Evolutionary conservation across 495 filamentous ascomycete genomes (phyloP).

Genomic region (Podospora bellae-mahoneyi): DNA sequence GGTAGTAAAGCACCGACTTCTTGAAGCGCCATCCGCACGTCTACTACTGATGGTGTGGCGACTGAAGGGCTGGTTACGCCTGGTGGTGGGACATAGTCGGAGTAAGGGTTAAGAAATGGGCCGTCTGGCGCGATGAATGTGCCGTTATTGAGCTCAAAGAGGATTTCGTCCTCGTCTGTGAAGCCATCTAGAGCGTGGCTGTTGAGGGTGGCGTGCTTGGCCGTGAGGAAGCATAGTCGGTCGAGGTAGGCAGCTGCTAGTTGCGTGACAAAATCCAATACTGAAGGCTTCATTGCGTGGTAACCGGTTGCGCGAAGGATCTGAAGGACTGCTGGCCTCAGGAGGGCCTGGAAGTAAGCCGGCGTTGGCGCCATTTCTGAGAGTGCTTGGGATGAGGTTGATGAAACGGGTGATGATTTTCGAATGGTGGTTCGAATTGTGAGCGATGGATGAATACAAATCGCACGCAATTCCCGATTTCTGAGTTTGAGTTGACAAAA

Average conservation of each 20-base stretch:
- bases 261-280: conserved; percentile 74
- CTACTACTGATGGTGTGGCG: conserved; percentile 55
- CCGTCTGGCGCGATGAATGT: not conserved
- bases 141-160: conserved; percentile 50
- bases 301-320: conserved; percentile 86
- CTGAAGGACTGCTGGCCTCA: conserved; percentile 77
- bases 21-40: conserved; percentile 78
- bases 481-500: not conserved
- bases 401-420: not conserved
- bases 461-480: not conserved
- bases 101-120: not conserved
- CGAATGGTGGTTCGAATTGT: not conserved
- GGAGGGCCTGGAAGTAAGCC: conserved; percentile 66
- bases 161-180: conserved; percentile 34
- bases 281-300: conserved; percentile 67
- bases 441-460: not conserved
- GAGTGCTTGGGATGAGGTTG: not conserved
- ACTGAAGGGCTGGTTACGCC: conserved; percentile 12
- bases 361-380: conserved; percentile 43
- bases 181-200: conserved; percentile 21
- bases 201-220: conserved; percentile 53
- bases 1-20: conserved; percentile 68
- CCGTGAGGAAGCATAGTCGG: conserved; percentile 62
- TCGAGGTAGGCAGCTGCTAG: conserved; percentile 70
- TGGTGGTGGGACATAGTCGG: not conserved